Percentiles rank a stretch among this genome's conserved stretches.
phyloP scores from a whole-genome alignment of 768 basidiomycete genomes.

The Leccinellum rugosiceps region DNA sequence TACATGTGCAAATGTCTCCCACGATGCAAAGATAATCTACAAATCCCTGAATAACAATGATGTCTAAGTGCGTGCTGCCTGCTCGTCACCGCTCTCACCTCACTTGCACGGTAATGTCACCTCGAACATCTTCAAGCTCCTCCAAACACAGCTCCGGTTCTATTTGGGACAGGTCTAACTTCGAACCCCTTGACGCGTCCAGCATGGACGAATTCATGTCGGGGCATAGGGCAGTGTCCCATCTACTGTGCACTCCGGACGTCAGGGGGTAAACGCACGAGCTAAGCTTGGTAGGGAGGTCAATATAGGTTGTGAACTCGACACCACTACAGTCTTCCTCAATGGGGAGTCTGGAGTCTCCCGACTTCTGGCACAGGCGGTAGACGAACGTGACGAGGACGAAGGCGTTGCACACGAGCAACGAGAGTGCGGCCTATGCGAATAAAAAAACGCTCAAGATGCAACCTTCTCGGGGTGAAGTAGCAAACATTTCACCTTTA shows the following conservation, averaged over 20 bases:
- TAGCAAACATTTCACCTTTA: conserved; percentile 14
- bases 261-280: background rate
- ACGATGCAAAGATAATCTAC: background rate
- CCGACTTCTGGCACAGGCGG: conserved; percentile 7
- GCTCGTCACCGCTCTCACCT: background rate
- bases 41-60: background rate
- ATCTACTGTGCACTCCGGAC: background rate
- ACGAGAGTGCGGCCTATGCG: conserved; percentile 14
- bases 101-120: background rate
- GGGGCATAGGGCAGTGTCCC: background rate
- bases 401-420: conserved; percentile 22
- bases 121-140: background rate
- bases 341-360: background rate
- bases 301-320: conserved; percentile 18
- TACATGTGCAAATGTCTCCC: background rate
- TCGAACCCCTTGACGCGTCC: background rate
- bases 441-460: background rate
- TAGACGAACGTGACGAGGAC: conserved; percentile 17
- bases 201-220: background rate
- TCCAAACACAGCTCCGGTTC: too few relatives aligned
- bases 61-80: background rate
- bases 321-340: background rate
- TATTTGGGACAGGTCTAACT: background rate
- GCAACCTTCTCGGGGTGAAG: background rate
- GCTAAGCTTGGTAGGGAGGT: conserved; percentile 15